Conservation (phyloP, 2,329 filamentous ascomycete genomes). For the Bipolaris sorokiniana region DNA sequence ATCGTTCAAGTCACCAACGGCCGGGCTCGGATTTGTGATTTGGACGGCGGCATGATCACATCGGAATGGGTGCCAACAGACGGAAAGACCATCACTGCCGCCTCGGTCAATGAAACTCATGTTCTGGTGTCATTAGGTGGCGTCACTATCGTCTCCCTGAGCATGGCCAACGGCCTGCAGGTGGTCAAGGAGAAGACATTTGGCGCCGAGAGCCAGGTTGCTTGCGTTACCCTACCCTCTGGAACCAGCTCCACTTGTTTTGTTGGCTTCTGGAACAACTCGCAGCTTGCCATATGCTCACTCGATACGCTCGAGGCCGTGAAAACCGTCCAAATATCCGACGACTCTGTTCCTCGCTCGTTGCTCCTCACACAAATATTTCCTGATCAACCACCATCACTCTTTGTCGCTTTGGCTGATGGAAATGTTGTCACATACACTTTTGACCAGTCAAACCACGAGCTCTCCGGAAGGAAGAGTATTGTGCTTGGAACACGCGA, state of each 20-base stretch:
- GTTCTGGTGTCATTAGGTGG: constrained; percentile 79
- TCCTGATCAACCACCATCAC: constrained; percentile 68
- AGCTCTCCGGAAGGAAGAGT: constrained; percentile 75
- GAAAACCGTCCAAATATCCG: constrained; percentile 60
- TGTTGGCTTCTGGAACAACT: constrained; percentile 86
- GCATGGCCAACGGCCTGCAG: constrained; percentile 64
- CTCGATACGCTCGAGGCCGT: constrained; percentile 70
- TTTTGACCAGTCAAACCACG: constrained; percentile 66
- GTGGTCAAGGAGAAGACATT: constrained; percentile 66
- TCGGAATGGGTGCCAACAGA: constrained; percentile 64
- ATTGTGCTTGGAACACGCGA: constrained; percentile 86
- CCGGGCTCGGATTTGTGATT: constrained; percentile 67
- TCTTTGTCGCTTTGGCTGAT: constrained; percentile 91
- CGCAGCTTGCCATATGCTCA: constrained; percentile 75
- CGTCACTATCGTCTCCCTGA: constrained; percentile 71
- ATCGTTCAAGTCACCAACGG: constrained; percentile 78
- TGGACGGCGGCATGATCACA: constrained; percentile 59
- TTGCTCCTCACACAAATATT: constrained; percentile 81
- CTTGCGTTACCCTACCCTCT: constrained; percentile 78
- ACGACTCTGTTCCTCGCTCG: constrained; percentile 82
- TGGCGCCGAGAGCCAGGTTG: constrained; percentile 74
- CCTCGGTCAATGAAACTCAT: constrained; percentile 73
- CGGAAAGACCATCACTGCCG: constrained; percentile 71
- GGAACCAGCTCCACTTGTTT: constrained; percentile 71
- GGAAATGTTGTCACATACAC: constrained; percentile 87